Evolutionary conservation across 768 basidiomycete species (phyloP).

Genomic region (Collybiopsis confluens): DNA sequence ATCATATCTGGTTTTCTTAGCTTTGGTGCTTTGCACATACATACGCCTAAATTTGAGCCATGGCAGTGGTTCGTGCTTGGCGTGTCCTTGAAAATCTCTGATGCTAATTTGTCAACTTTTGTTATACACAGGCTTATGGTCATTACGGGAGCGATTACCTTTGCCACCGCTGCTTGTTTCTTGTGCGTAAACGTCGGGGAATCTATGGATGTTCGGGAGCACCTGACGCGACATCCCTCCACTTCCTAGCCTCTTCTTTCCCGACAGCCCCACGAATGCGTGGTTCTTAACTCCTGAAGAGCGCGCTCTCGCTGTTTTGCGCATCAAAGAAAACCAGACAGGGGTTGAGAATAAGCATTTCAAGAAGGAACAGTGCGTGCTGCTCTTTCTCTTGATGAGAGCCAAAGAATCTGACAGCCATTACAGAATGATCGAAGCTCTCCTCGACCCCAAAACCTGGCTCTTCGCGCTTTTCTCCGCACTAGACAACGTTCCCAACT

Average conservation of each 20-base stretch:
- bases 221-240: too few species aligned
- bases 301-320: slow-evolving; percentile 54
- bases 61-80: slow-evolving; percentile 74
- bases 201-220: too few species aligned
- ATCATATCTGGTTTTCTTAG: slow-evolving; percentile 63
- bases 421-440: slow-evolving; percentile 61
- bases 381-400: too few species aligned
- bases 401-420: too few species aligned
- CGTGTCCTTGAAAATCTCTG: too few species aligned
- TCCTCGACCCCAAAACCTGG: slow-evolving; percentile 71
- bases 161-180: slow-evolving; percentile 46
- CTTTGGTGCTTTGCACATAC: slow-evolving; percentile 63
- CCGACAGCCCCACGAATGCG: slow-evolving; percentile 70
- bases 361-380: slow-evolving; percentile 71
- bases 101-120: too few species aligned
- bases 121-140: slow-evolving; percentile 60
- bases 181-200: slow-evolving; percentile 42
- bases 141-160: slow-evolving; percentile 59
- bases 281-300: slow-evolving; percentile 70
- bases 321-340: slow-evolving; percentile 75
- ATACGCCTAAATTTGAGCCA: slow-evolving; percentile 51
- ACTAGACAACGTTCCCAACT: slow-evolving; percentile 62
- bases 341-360: slow-evolving; percentile 81
- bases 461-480: slow-evolving; percentile 67
- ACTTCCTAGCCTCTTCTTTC: slow-evolving; percentile 57